phyloP scores from a whole-genome alignment of 1,139 yeast species.

The Yamadazyma trypodendri region DNA sequence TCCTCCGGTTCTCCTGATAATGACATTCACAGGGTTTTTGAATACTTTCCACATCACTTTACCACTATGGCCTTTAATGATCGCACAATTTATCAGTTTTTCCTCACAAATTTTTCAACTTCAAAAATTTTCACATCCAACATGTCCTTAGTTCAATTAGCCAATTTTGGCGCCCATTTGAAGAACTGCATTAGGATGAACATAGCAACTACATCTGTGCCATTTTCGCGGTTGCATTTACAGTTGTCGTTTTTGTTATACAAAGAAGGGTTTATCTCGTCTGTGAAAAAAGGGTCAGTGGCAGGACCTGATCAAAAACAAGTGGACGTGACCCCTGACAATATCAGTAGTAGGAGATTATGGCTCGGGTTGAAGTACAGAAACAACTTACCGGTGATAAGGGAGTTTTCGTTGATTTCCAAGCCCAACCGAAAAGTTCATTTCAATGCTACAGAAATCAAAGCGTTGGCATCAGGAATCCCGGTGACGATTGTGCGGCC shows the following conservation, averaged over 20 bases:
- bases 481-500: conserved; percentile 76
- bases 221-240: conserved; percentile 79
- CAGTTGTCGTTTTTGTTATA: conserved; percentile 82
- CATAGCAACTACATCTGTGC: conserved; percentile 74
- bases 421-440: conserved; percentile 80
- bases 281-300: conserved; percentile 84
- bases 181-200: conserved; percentile 84
- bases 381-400: conserved; percentile 73
- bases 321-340: conserved; percentile 83
- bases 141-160: conserved; percentile 85
- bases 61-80: not conserved
- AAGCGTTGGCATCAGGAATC: conserved; percentile 72
- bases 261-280: conserved; percentile 84
- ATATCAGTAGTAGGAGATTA: conserved; percentile 78
- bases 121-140: conserved; percentile 6
- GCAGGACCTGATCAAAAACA: conserved; percentile 81
- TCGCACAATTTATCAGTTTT: conserved; percentile 1
- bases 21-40: not conserved
- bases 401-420: conserved; percentile 70
- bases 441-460: conserved; percentile 62
- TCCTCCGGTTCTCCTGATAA: not conserved
- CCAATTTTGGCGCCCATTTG: conserved; percentile 82
- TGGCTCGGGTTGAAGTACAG: conserved; percentile 94
- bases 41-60: conserved; percentile 1
- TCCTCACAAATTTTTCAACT: conserved; percentile 1